Percentiles rank a stretch among this genome's conserved stretches.
phyloP scores from a whole-genome alignment of 2,329 filamentous ascomycete genomes.

The Fusarium burgessii region DNA sequence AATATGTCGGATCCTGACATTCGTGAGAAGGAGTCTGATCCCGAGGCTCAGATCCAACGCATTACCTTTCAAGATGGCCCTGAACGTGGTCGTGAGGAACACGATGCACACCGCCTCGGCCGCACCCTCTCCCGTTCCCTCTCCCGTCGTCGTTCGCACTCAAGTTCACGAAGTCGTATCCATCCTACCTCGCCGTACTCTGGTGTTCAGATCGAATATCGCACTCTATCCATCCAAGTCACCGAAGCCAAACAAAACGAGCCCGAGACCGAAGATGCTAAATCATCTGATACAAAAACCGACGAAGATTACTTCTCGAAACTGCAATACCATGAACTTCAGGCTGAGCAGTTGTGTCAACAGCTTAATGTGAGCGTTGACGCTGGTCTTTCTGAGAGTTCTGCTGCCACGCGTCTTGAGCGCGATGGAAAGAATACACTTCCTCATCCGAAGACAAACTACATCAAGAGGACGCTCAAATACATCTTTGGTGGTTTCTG shows the following conservation, averaged over 20 bases:
- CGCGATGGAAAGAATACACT: slow-evolving; percentile 58
- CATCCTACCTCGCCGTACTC: slow-evolving; percentile 51
- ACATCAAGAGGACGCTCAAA: slow-evolving; percentile 54
- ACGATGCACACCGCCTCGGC: slow-evolving; percentile 11
- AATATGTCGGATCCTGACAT: slow-evolving; percentile 39
- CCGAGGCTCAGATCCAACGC: slow-evolving; percentile 30
- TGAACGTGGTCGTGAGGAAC: slow-evolving; percentile 13
- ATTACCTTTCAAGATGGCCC: slow-evolving; percentile 38
- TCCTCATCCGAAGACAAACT: slow-evolving; percentile 57
- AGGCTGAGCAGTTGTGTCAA: slow-evolving; percentile 52
- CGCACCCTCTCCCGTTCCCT: slow-evolving; percentile 32
- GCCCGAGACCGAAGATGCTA: slow-evolving; percentile 25
- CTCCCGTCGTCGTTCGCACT: slow-evolving; percentile 38
- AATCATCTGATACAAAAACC: slow-evolving; percentile 47
- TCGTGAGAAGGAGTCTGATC: slow-evolving; percentile 29
- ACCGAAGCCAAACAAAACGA: slow-evolving; percentile 52
- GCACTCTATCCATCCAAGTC: slow-evolving; percentile 56
- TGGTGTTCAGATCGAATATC: slow-evolving; percentile 56
- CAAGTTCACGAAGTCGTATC: slow-evolving; percentile 43
- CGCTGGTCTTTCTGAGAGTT: slow-evolving; percentile 52
- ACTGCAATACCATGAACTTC: slow-evolving; percentile 54
- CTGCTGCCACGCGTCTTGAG: slow-evolving; percentile 51
- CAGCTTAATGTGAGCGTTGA: slow-evolving; percentile 54
- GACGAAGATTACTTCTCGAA: slow-evolving; percentile 59
- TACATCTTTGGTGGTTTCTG: slow-evolving; percentile 63